Evolutionary conservation across 257 asterid species (phyloP), one percentile per base, ranked within the genome.

Genomic region (Solanum piurae): DNA sequence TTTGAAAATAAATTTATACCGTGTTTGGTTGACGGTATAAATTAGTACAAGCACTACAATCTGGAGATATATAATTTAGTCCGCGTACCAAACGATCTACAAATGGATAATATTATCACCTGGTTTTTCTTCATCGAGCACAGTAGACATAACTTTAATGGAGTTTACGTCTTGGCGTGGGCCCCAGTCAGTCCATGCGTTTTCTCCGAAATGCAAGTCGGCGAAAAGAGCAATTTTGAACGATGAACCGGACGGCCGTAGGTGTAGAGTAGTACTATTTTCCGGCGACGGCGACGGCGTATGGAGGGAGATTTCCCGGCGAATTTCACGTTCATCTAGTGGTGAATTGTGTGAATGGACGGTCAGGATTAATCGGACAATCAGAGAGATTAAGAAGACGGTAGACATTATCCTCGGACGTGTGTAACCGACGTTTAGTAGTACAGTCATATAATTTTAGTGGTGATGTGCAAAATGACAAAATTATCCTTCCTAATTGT

Each of bases 161-260:
- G 98, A 97, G 21, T 93, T 91, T 5, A 87, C 46, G 88, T 95
- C 99, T 86, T 95, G 99, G 10, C 13, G 92, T 38, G 96, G 98
- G 21, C 98, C 99, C 98, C 98, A 94, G 14, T 91, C 92, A 11
- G 95, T 92, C 98, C 96, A 97, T 83, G 98, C 89, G 88, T 89
- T 90, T 93, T 95, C 99, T 31, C 99, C 99, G 37, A 97, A 97
- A 84, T 97, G 99, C 40, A 97, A 95, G 92, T 95, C 99, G 0
- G 98, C 97, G 34, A 95, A 97, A 64, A 97, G 89, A 37, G 96
- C 96, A 44, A 95, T 89, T 91, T 91, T 94, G 92, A 94, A 95
- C 12, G 96, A 88, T 40, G 92, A 92, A 69, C 93, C 9, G 3
- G 12, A 93, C 7, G 62, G 87, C 86, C 89, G 91, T 87, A 94